Percentiles rank a stretch among this genome's conserved stretches.
Conservation (phyloP, 805 yeast genomes). For the Yamadazyma insecticola region DNA sequence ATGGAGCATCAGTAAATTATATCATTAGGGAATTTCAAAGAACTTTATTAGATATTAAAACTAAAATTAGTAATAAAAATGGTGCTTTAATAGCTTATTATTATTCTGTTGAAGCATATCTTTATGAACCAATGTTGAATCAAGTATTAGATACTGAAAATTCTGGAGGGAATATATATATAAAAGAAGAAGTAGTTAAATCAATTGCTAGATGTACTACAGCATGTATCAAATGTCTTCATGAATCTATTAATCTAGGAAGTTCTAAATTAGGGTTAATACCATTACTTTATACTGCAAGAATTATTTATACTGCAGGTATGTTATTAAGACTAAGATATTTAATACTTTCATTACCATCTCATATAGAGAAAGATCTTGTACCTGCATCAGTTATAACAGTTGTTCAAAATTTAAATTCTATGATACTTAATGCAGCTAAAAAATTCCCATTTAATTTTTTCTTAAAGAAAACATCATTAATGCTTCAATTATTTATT, state of each 20-base stretch:
- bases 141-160: constrained; percentile 13
- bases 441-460: constrained; percentile 35
- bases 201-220: constrained; percentile 49
- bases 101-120: constrained; percentile 61
- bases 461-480: constrained; percentile 48
- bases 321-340: constrained; percentile 55
- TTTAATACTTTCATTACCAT: constrained; percentile 50
- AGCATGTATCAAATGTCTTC: constrained; percentile 49
- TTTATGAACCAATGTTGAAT: constrained; percentile 51
- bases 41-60: constrained; percentile 38
- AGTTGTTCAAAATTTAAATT: constrained; percentile 24
- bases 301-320: constrained; percentile 64
- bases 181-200: constrained; percentile 27
- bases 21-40: constrained; percentile 47
- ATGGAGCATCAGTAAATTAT: constrained; percentile 28
- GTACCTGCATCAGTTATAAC: constrained; percentile 44
- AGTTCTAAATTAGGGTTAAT: constrained; percentile 47
- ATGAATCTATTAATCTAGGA: constrained; percentile 43
- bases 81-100: constrained; percentile 25
- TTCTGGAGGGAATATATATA: constrained; percentile 6
- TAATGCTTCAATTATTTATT: constrained; percentile 53
- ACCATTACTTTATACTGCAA: constrained; percentile 54
- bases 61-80: constrained; percentile 28
- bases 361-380: constrained; percentile 37
- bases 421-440: constrained; percentile 25